These are phyloP conservation scores for Kappamyces sp. DNA, from an alignment of 192 early-diverging fungal species.

Conservation along the genomic window DNA sequence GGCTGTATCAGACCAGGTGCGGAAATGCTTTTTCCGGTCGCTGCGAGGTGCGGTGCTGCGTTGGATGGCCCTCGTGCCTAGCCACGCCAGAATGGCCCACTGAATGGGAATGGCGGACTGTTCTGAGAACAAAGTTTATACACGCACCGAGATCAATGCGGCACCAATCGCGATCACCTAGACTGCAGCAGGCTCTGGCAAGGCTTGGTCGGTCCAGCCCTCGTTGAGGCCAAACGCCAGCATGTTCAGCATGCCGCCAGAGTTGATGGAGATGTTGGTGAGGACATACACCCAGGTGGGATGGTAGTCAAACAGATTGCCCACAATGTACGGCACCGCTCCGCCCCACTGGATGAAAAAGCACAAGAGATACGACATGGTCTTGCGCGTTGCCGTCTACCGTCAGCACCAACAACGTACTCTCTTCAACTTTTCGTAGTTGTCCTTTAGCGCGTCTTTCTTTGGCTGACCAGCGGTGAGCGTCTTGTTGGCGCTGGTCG, in stretches of 20 bases:
- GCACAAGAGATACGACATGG: background rate
- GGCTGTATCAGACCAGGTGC: too few relatives aligned
- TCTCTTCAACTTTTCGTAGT: background rate
- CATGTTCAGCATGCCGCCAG: constrained; percentile 11
- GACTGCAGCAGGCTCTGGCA: too few relatives aligned
- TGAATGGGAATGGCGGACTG: too few relatives aligned
- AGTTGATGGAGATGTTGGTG: constrained; percentile 8
- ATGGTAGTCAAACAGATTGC: constrained; percentile 5
- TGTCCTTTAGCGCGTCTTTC: constrained; percentile 3
- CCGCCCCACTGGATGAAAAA: constrained; percentile 14
- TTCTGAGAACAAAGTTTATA: too few relatives aligned
- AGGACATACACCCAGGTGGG: constrained; percentile 12
- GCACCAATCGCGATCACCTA: too few relatives aligned
- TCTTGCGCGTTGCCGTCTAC: background rate
- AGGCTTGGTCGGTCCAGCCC: background rate
- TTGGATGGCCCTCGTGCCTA: too few relatives aligned
- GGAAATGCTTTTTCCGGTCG: too few relatives aligned
- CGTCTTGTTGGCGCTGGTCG: constrained; percentile 20
- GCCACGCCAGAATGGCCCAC: too few relatives aligned
- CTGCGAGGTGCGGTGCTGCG: too few relatives aligned
- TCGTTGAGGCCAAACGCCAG: constrained; percentile 9
- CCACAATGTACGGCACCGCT: constrained; percentile 8
- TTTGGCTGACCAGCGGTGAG: constrained; percentile 3
- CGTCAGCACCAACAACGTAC: too few relatives aligned
- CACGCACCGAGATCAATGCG: too few relatives aligned